Evolutionary conservation across 1,139 yeast genomes (phyloP).

Genomic region (Taphrina confusa): DNA sequence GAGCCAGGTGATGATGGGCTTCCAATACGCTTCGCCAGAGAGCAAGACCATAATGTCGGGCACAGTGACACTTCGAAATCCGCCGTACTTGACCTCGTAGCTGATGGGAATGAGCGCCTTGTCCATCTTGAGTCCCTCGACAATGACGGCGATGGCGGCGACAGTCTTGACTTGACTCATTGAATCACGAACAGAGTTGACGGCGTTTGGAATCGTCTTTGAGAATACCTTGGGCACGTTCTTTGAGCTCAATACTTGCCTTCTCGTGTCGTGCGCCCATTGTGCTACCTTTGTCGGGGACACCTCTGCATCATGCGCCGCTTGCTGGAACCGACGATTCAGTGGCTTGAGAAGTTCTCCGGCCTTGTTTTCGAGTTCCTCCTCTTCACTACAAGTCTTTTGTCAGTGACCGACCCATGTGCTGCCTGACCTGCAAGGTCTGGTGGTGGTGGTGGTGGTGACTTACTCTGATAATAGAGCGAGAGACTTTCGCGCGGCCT

Average conservation of each 20-base stretch:
- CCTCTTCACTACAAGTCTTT: conserved; percentile 15
- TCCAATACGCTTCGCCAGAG: conserved; percentile 35
- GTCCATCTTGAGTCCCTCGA: conserved; percentile 28
- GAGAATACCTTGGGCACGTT: conserved; percentile 16
- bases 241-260: conserved; percentile 4
- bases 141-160: conserved; percentile 23
- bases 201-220: conserved; percentile 6
- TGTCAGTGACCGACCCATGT: conserved; percentile 3
- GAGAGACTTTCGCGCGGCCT: conserved; percentile 29
- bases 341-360: conserved; percentile 12
- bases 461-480: conserved; percentile 14
- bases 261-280: conserved; percentile 30
- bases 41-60: conserved; percentile 35
- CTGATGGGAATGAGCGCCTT: conserved; percentile 33
- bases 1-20: conserved; percentile 32
- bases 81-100: conserved; percentile 32
- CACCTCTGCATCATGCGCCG: conserved; percentile 21
- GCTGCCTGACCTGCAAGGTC: too few relatives aligned
- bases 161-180: conserved; percentile 28
- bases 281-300: conserved; percentile 32
- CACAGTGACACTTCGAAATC: conserved; percentile 16
- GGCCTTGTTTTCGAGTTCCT: conserved; percentile 14
- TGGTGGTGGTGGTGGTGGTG: not conserved
- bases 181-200: conserved; percentile 10
- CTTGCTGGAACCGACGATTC: conserved; percentile 4